Percentiles rank a stretch among this genome's conserved stretches.
Evolutionary conservation across 331 rosid genomes (phyloP).

Genomic region (Quercus lobata): DNA sequence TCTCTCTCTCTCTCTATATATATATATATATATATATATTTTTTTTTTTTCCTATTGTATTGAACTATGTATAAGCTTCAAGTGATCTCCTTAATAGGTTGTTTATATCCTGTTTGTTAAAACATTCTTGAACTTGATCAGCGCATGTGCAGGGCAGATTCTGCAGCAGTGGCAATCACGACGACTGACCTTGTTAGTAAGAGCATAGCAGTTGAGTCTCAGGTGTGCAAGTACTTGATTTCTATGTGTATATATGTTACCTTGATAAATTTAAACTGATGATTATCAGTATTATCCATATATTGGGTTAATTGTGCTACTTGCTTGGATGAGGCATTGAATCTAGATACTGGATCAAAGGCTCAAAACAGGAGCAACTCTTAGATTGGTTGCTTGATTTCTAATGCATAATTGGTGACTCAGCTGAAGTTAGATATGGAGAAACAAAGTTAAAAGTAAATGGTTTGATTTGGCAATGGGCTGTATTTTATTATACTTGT

Average conservation of each 20-base stretch:
- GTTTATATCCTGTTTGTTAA: not conserved
- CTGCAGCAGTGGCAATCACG: constrained; percentile 95
- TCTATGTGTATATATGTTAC: not conserved
- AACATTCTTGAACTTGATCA: constrained; percentile 28
- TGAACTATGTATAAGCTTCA: not conserved
- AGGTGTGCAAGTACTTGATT: constrained; percentile 42
- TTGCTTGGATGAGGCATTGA: constrained; percentile 6
- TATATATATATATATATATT: not conserved
- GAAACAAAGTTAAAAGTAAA: not conserved
- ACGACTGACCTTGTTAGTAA: constrained; percentile 95
- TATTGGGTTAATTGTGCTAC: not conserved
- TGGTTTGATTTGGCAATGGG: not conserved
- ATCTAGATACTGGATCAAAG: constrained; percentile 3
- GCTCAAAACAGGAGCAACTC: not conserved
- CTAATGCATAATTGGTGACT: not conserved
- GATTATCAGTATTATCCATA: not conserved
- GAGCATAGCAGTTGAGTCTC: constrained; percentile 84
- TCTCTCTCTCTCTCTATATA: not conserved
- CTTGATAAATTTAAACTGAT: not conserved
- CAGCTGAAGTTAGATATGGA: not conserved
- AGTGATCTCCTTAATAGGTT: not conserved
- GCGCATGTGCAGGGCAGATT: constrained; percentile 69
- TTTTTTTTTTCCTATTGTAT: too few species aligned
- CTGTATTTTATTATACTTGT: not conserved
- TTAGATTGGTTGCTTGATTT: not conserved